These are phyloP conservation scores for Parietichytrium sp. DNA, from an alignment of 108 stramenopile genomes.

Conservation along the genomic window DNA sequence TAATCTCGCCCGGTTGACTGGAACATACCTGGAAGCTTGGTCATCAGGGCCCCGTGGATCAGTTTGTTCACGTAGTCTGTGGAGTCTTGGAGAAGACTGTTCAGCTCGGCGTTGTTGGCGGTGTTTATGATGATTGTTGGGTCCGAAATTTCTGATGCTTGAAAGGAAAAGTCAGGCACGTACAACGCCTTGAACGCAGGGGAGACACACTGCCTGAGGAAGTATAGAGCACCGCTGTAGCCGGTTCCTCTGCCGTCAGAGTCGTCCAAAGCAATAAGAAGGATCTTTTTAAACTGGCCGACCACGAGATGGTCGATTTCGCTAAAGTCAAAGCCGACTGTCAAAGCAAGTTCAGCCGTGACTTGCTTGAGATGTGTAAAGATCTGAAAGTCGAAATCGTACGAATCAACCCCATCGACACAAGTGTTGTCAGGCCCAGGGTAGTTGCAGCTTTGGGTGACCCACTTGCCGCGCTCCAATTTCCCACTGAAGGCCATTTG, in stretches of 20 bases:
- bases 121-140: background rate
- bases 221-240: background rate
- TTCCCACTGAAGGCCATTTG: too few relatives aligned
- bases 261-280: background rate
- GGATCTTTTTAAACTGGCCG: background rate
- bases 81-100: background rate
- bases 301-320: background rate
- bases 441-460: background rate
- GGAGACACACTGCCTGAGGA: background rate
- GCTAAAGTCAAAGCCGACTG: background rate
- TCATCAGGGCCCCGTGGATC: background rate
- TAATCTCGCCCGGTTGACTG: too few relatives aligned
- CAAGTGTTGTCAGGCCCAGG: background rate
- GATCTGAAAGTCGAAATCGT: background rate
- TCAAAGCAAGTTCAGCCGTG: too few relatives aligned
- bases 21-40: constrained; percentile 23
- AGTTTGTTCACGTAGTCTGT: constrained; percentile 1
- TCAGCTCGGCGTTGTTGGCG: background rate
- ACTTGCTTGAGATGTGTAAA: too few relatives aligned
- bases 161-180: background rate
- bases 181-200: background rate
- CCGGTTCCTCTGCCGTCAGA: background rate
- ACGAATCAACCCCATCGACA: background rate
- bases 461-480: constrained; percentile 29
- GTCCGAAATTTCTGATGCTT: background rate